Evolutionary conservation across 805 yeast species (phyloP).

Genomic region (Nakazawaea wickerhamii): DNA sequence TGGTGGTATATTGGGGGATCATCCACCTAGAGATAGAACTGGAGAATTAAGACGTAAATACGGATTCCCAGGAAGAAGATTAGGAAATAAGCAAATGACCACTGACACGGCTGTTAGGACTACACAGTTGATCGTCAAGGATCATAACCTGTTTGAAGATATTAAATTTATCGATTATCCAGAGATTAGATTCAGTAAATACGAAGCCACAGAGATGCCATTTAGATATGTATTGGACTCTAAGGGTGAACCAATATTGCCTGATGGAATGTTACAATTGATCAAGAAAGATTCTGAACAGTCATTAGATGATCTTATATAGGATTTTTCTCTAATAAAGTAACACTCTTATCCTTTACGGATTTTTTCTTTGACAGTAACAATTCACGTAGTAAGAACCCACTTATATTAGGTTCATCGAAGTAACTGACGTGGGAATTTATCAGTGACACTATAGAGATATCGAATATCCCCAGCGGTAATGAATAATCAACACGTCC

Average conservation of each 20-base stretch:
- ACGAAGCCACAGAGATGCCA: slow-evolving; percentile 97
- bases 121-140: slow-evolving; percentile 72
- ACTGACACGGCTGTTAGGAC: slow-evolving; percentile 97
- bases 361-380: slow-evolving; percentile 13
- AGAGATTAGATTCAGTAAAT: slow-evolving; percentile 79
- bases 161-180: slow-evolving; percentile 90
- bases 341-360: slow-evolving; percentile 7
- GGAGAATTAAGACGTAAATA: slow-evolving; percentile 76
- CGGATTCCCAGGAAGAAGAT: slow-evolving; percentile 81
- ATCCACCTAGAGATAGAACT: slow-evolving; percentile 90
- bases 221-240: slow-evolving; percentile 77
- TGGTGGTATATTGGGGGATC: slow-evolving; percentile 95
- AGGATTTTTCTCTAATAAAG: slow-evolving; percentile 10
- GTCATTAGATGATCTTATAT: slow-evolving; percentile 64
- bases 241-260: slow-evolving; percentile 72
- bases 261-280: slow-evolving; percentile 84
- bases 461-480: slow-evolving; percentile 73
- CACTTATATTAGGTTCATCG: slow-evolving; percentile 80
- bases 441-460: slow-evolving; percentile 73
- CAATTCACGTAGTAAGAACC: slow-evolving; percentile 65
- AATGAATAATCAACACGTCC: slow-evolving; percentile 82
- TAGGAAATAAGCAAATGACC: slow-evolving; percentile 91
- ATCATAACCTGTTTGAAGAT: slow-evolving; percentile 53
- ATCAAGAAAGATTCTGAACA: slow-evolving; percentile 84
- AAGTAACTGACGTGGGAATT: slow-evolving; percentile 88